Conservation (phyloP, 805 yeast species). For the Saccharomycopsis sp. region DNA sequence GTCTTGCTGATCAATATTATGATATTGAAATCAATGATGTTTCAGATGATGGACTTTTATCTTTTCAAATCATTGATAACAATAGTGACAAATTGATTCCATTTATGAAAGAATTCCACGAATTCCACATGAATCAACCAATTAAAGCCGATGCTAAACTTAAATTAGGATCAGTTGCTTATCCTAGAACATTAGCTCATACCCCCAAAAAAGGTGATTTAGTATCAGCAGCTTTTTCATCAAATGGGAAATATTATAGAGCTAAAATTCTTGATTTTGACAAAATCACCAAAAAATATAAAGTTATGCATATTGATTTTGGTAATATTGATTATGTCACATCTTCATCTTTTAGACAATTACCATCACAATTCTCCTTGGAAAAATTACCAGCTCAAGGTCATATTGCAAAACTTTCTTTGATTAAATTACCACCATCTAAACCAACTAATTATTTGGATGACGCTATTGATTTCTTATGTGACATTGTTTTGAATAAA, state of each 20-base stretch:
- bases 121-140: conserved; percentile 31
- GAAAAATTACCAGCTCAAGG: conserved; percentile 41
- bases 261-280: conserved; percentile 42
- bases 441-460: conserved; percentile 42
- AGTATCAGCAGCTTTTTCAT: conserved; percentile 43
- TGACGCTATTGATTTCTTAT: conserved; percentile 44
- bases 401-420: conserved; percentile 41
- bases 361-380: conserved; percentile 40
- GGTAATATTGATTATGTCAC: conserved; percentile 43
- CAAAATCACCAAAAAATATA: conserved; percentile 31
- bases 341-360: conserved; percentile 31
- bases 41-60: conserved; percentile 30
- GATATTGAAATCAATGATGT: conserved; percentile 48
- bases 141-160: conserved; percentile 25
- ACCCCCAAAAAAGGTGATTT: conserved; percentile 42
- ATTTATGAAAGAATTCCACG: conserved; percentile 39
- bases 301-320: conserved; percentile 51
- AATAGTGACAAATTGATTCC: conserved; percentile 29
- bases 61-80: conserved; percentile 35
- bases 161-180: conserved; percentile 7
- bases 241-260: conserved; percentile 47
- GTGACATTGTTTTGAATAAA: conserved; percentile 40
- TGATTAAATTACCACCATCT: conserved; percentile 47
- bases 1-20: conserved; percentile 30
- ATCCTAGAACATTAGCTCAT: conserved; percentile 23